Percentiles rank a stretch among this genome's conserved stretches.
Conservation (phyloP, 2,329 filamentous ascomycete species). For the Apiospora aurea region DNA sequence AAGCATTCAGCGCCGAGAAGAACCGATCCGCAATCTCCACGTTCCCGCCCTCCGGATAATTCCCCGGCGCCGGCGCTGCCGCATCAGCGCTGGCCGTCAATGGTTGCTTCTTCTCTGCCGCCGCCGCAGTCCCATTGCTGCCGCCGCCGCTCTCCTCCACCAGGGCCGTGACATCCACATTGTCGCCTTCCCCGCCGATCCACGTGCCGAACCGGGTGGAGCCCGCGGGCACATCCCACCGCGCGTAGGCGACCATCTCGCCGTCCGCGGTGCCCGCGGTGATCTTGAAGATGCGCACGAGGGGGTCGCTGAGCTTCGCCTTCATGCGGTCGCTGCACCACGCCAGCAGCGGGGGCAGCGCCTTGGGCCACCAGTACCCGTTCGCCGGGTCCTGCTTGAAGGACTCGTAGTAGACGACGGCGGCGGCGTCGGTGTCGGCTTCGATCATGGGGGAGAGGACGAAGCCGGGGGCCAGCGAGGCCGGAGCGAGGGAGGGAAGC, state of each 20-base stretch:
- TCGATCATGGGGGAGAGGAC: slow-evolving; percentile 36
- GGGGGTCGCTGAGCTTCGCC: slow-evolving; percentile 38
- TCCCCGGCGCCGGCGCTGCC: slow-evolving; percentile 30
- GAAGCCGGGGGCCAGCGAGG: slow-evolving; percentile 36
- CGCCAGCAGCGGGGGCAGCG: slow-evolving; percentile 33
- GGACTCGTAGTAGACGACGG: slow-evolving; percentile 38
- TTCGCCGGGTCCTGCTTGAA: slow-evolving; percentile 36
- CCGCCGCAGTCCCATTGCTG: slow-evolving; percentile 28
- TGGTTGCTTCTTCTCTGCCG: neutral
- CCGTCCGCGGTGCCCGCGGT: slow-evolving; percentile 36
- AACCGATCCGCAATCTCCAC: slow-evolving; percentile 39
- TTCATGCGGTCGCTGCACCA: slow-evolving; percentile 42
- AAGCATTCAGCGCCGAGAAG: slow-evolving; percentile 38
- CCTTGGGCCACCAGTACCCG: slow-evolving; percentile 41
- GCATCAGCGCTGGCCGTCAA: slow-evolving; percentile 24
- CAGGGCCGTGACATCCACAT: slow-evolving; percentile 29
- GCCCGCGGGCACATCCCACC: slow-evolving; percentile 45
- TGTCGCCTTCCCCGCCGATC: slow-evolving; percentile 25
- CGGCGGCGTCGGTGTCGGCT: slow-evolving; percentile 40
- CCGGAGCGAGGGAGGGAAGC: slow-evolving; percentile 37
- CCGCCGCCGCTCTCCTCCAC: slow-evolving; percentile 22
- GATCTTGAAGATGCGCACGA: slow-evolving; percentile 44
- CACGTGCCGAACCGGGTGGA: slow-evolving; percentile 35
- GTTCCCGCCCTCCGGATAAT: slow-evolving; percentile 42
- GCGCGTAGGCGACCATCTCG: slow-evolving; percentile 41